Evolutionary conservation across 768 basidiomycete genomes (phyloP).

Genomic region (Leccinum ochraceum): DNA sequence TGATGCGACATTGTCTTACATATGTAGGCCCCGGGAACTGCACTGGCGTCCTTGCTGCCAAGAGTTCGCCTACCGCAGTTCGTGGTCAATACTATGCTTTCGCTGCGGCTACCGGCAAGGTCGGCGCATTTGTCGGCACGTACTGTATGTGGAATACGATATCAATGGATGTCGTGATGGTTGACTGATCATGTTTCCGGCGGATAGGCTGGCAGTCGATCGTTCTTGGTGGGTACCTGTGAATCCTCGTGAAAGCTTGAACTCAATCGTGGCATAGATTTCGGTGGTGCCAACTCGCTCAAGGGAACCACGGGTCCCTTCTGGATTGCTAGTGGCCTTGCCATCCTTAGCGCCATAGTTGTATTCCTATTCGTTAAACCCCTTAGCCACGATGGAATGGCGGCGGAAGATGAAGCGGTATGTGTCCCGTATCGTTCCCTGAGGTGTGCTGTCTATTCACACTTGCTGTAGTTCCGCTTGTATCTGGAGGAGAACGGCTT

Average conservation of each 20-base stretch:
- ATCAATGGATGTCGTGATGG: neutral
- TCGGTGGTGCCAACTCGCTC: slow-evolving; percentile 52
- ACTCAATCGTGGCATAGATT: slow-evolving; percentile 39
- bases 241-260: neutral
- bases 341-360: slow-evolving; percentile 73
- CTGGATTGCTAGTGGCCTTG: slow-evolving; percentile 86
- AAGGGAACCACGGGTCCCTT: slow-evolving; percentile 83
- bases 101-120: slow-evolving; percentile 84
- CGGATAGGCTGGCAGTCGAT: slow-evolving; percentile 63
- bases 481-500: slow-evolving; percentile 81
- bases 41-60: slow-evolving; percentile 81
- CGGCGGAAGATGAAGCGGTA: slow-evolving; percentile 67
- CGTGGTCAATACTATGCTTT: slow-evolving; percentile 86
- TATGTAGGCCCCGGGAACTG: slow-evolving; percentile 76
- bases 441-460: neutral
- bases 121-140: slow-evolving; percentile 82
- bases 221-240: slow-evolving; percentile 49
- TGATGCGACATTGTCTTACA: slow-evolving; percentile 1
- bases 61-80: slow-evolving; percentile 82
- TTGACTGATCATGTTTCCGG: slow-evolving; percentile 6
- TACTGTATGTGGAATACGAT: slow-evolving; percentile 54
- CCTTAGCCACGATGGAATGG: slow-evolving; percentile 77
- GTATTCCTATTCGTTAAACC: slow-evolving; percentile 75
- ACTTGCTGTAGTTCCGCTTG: slow-evolving; percentile 63
- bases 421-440: slow-evolving; percentile 21